These are phyloP conservation scores for Talaromyces atroroseus DNA, from an alignment of 2,329 filamentous ascomycete species.

Conservation along the genomic window DNA sequence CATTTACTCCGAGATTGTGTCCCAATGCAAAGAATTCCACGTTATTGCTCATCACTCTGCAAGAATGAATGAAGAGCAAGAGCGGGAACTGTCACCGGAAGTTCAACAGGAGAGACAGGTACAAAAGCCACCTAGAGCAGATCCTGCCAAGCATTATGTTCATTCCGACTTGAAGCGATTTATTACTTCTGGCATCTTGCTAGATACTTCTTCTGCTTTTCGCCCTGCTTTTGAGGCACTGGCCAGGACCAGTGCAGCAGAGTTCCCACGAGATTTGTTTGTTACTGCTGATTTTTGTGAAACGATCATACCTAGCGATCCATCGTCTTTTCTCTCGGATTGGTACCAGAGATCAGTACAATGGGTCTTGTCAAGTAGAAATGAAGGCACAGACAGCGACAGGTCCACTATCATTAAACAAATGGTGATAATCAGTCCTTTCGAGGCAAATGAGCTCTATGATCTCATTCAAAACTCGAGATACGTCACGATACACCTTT, in stretches of 20 bases:
- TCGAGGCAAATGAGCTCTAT: conserved; percentile 52
- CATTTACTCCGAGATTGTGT: conserved; percentile 24
- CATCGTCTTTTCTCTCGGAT: not conserved
- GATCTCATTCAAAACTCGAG: conserved; percentile 32
- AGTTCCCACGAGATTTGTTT: not conserved
- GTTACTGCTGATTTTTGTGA: not conserved
- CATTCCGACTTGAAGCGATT: not conserved
- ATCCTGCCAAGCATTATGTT: conserved; percentile 34
- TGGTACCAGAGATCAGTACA: not conserved
- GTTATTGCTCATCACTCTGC: conserved; percentile 27
- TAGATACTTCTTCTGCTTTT: no score
- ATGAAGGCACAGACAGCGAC: not conserved
- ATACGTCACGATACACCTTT: conserved; percentile 47
- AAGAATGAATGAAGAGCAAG: conserved; percentile 60
- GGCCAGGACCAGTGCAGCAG: not conserved
- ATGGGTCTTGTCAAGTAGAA: not conserved
- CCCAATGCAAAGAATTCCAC: conserved; percentile 32
- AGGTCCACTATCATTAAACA: not conserved
- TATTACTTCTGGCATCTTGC: no score
- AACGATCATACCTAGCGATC: conserved; percentile 8
- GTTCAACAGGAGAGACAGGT: conserved; percentile 57
- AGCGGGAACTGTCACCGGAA: conserved; percentile 52
- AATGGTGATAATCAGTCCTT: conserved; percentile 25
- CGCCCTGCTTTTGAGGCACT: no score
- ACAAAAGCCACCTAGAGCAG: conserved; percentile 40